Evolutionary conservation across 2,329 filamentous ascomycete species (phyloP).

Genomic region (Monosporascus cannonballus): DNA sequence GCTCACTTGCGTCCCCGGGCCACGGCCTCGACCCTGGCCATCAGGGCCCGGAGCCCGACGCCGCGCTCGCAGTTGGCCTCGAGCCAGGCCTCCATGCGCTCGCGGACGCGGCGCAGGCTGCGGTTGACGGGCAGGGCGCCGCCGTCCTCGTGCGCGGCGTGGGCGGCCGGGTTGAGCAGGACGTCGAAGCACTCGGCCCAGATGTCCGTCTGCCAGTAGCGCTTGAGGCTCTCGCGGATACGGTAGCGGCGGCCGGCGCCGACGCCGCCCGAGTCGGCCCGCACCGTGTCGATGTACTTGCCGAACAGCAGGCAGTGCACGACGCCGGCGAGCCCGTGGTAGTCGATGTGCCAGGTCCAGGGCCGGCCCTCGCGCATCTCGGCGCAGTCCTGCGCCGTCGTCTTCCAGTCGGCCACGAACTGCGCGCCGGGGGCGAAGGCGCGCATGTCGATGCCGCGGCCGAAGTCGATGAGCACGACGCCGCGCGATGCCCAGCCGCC

Average conservation of each 20-base stretch:
- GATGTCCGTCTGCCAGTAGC: constrained; percentile 94
- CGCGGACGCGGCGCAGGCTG: constrained; percentile 62
- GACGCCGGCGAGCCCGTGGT: constrained; percentile 84
- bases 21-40: constrained; percentile 55
- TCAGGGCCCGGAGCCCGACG: constrained; percentile 61
- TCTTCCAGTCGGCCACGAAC: constrained; percentile 96
- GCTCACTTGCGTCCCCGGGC: constrained; percentile 13
- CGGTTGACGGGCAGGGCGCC: constrained; percentile 65
- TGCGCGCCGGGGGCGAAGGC: constrained; percentile 70
- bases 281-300: constrained; percentile 81
- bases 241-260: constrained; percentile 65
- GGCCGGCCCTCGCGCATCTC: constrained; percentile 92
- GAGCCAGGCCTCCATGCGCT: constrained; percentile 80
- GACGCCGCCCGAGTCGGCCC: constrained; percentile 47
- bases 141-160: constrained; percentile 59
- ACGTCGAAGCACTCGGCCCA: constrained; percentile 81
- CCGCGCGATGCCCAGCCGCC: constrained; percentile 78
- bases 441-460: constrained; percentile 88
- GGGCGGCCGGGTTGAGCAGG: constrained; percentile 72
- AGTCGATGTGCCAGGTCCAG: constrained; percentile 98
- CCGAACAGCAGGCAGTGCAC: constrained; percentile 88
- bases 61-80: constrained; percentile 78
- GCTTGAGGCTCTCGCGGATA: constrained; percentile 76
- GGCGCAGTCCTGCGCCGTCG: constrained; percentile 77
- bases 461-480: constrained; percentile 87